These are phyloP conservation scores for Flaveria trinervia DNA, from an alignment of 129 eudicot genomes.

Conservation along the genomic window DNA sequence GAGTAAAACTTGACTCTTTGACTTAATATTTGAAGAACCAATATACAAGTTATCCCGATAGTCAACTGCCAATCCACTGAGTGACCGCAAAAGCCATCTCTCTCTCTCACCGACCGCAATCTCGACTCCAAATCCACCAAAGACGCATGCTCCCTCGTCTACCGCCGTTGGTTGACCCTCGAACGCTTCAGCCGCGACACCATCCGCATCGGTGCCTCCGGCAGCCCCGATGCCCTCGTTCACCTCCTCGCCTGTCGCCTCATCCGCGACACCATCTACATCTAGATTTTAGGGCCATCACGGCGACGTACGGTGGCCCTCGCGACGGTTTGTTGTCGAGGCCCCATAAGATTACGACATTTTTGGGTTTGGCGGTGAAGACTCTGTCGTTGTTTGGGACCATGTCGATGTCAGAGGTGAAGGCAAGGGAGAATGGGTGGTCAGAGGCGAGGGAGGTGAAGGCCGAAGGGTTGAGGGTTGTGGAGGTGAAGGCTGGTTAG, in stretches of 20 bases:
- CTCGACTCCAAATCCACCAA: slow-evolving; percentile 59
- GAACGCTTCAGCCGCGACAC: slow-evolving; percentile 85
- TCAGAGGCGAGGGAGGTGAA: background rate
- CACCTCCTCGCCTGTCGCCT: slow-evolving; percentile 57
- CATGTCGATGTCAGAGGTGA: slow-evolving; percentile 78
- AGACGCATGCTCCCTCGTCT: slow-evolving; percentile 76
- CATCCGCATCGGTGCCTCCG: slow-evolving; percentile 60
- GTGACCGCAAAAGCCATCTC: slow-evolving; percentile 9
- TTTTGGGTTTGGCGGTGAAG: slow-evolving; percentile 64
- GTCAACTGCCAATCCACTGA: slow-evolving; percentile 39
- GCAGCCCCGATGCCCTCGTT: slow-evolving; percentile 32
- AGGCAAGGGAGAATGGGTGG: slow-evolving; percentile 31
- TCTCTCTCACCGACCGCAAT: slow-evolving; percentile 6
- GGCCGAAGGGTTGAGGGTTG: no score
- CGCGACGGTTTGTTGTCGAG: slow-evolving; percentile 95
- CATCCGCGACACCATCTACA: no score
- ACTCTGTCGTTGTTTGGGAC: slow-evolving; percentile 50
- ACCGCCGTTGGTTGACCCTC: slow-evolving; percentile 73
- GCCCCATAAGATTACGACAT: slow-evolving; percentile 88
- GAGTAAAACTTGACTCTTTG: no score
- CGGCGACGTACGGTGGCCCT: slow-evolving; percentile 90
- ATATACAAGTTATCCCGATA: background rate
- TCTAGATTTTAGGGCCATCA: slow-evolving; percentile 46
- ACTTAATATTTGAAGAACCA: no score
- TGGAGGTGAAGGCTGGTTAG: no score